These are phyloP conservation scores for Leccinum sublutescens DNA, from an alignment of 768 basidiomycete genomes.

Conservation along the genomic window DNA sequence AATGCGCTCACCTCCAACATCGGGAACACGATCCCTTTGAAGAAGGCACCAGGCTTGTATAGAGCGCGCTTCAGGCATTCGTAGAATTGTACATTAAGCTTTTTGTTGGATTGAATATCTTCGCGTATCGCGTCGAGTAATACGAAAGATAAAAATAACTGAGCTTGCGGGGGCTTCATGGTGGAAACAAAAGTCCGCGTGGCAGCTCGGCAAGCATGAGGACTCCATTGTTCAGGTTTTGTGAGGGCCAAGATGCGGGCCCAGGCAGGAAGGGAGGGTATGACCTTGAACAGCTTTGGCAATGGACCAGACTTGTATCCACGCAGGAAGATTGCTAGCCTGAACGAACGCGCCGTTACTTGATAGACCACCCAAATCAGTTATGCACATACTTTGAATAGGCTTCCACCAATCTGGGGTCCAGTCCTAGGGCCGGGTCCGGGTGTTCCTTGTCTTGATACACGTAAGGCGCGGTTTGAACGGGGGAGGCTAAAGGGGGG, in stretches of 20 bases:
- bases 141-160: conserved; percentile 89
- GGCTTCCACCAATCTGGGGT: conserved; percentile 89
- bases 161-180: conserved; percentile 93
- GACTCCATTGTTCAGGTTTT: conserved; percentile 89
- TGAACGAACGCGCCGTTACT: conserved; percentile 34
- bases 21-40: conserved; percentile 97
- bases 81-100: conserved; percentile 91
- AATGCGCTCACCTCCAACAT: conserved; percentile 73
- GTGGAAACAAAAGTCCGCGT: conserved; percentile 95
- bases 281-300: conserved; percentile 97
- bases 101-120: conserved; percentile 83
- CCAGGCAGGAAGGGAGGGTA: conserved; percentile 95
- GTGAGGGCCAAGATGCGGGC: conserved; percentile 93
- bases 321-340: conserved; percentile 81
- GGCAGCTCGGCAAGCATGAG: conserved; percentile 91
- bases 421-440: conserved; percentile 84
- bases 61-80: conserved; percentile 88
- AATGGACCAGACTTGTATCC: conserved; percentile 93
- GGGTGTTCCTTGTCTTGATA: conserved; percentile 49
- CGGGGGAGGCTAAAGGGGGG: not conserved
- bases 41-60: conserved; percentile 97
- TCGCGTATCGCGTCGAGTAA: conserved; percentile 86
- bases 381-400: conserved; percentile 77
- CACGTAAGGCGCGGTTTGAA: conserved; percentile 5
- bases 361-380: not conserved